Evolutionary conservation across 306 rosid species (phyloP).

Genomic region (Glycine tomentella): DNA sequence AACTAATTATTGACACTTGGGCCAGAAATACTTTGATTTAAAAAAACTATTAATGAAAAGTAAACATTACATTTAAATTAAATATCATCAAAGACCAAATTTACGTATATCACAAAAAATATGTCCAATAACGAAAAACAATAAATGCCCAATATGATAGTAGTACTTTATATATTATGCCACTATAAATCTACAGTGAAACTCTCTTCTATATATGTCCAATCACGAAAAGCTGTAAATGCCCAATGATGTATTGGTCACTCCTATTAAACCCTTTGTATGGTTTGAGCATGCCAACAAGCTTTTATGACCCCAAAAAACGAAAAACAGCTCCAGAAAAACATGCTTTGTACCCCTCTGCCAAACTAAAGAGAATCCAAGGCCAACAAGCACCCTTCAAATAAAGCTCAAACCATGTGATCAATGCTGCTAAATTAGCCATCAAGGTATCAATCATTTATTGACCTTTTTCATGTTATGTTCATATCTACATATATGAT

Average conservation of each 20-base stretch:
- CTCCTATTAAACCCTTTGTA: background rate
- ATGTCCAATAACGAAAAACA: too few relatives aligned
- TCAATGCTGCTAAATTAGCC: background rate
- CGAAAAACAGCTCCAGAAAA: background rate
- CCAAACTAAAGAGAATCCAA: background rate
- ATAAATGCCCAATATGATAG: too few relatives aligned
- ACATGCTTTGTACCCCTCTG: constrained; percentile 11
- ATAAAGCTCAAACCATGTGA: constrained; percentile 29
- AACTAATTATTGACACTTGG: too few relatives aligned
- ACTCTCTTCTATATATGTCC: background rate
- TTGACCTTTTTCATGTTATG: background rate
- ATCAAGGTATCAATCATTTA: constrained; percentile 4
- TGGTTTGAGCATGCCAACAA: constrained; percentile 6
- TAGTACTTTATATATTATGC: background rate
- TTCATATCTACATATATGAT: background rate
- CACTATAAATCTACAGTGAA: background rate
- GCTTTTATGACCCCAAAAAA: constrained; percentile 19
- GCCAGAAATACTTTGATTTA: too few relatives aligned
- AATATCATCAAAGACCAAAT: too few relatives aligned
- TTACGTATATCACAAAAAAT: too few relatives aligned
- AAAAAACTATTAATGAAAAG: too few relatives aligned
- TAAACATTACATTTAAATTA: too few relatives aligned
- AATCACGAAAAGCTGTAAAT: constrained; percentile 3
- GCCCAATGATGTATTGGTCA: constrained; percentile 9
- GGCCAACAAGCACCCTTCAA: constrained; percentile 7